Evolutionary conservation across 805 yeast genomes (phyloP), one percentile per base, ranked within the genome.

Genomic region (Saccharomycopsis guyanensis): DNA sequence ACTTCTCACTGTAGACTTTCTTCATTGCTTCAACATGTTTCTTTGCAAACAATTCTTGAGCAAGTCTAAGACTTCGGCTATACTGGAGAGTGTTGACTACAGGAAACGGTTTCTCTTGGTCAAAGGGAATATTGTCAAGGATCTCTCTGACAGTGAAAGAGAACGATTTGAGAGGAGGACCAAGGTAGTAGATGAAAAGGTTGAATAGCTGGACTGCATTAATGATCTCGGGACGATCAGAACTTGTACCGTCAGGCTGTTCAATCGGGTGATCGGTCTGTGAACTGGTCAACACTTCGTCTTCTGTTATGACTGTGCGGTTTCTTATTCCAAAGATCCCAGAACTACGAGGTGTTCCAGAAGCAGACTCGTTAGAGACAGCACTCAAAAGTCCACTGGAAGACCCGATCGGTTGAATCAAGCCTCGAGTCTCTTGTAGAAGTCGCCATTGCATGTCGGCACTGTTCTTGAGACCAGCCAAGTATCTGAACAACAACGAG

Each of bases 101-200:
- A 36, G 59, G 58, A 8, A 59, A 59, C 10, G 55, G 58, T 1
- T 51, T 56, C 4, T 62, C 56, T 20, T 36, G 53, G 42, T 72
- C 75, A 55, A 80, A 82, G 2, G 86, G 82, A 2, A 80, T 63
- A 10, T 76, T 80, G 18, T 68, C 66, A 46, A 85, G 59, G 5
- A 84, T 80, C 25, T 76, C 78, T 46, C 76, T 70, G 43, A 84
- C 67, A 0, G 88, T 82, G 55, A 72, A 73, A 1, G 78, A 71
- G 53, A 80, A 78, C 1, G 86, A 77, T 56, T 76, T 76, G 59
- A 82, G 69, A 0, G 89, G 79, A 0, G 94, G 93, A 0, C 88
- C 86, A 38, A 85, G 64, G 55, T 82, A 71, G 52, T 72, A 73
- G 1, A 81, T 79, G 58, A 85, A 85, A 31, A 80, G 57, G 46